Evolutionary conservation across 228 moss, liverwort and hornwort species (phyloP), one percentile per base, ranked within the genome.

Genomic region (Sphagnum fallax): DNA sequence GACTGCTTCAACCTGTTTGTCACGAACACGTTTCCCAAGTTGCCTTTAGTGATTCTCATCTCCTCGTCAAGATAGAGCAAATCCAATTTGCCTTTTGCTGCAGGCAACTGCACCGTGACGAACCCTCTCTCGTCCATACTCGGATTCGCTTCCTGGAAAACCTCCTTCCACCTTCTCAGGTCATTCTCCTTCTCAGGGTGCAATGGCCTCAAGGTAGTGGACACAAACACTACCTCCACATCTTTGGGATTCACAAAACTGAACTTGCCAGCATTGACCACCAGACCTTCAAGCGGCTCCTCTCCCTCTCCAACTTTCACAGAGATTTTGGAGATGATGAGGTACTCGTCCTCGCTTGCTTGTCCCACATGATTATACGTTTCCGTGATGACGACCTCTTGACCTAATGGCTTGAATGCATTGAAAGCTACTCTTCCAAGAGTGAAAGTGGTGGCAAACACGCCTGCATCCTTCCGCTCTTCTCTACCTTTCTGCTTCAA

Each of bases 51-150:
- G 12, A 89, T 84, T 59, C 89, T 77, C 55, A 89, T 52, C 32
- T 89, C 72, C 8, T 84, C 80, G 64, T 86, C 89, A 6, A 86
- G 53, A 68, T 83, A 89, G 8, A 68, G 13, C 49, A 75, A 75
- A 6, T 82, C 80, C 5, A 78, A 6, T 5, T 5, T 9, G 3
- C 81, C 82, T 3, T 55, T 65, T 1, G 53, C 13, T 5, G 58
- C 71, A 0, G 79, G 74, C 16, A 83, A 10, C 48, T 53, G 49
- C 13, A 48, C 62, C 6, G 18, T 68, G 66, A 82, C 70, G 16
- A 76, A 63, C 62, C 89, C 89, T 0, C 51, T 52, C 52, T 84
- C 82, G 51, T 86, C 83, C 81, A 86, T 82, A 8, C 53, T 60
- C 6, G 76, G 78, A 75, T 83, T 85, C 16, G 62, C 69, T 52